Evolutionary conservation across 1,284 basidiomycete genomes (phyloP).

Genomic region (Pyrrhoderma lamaoense): DNA sequence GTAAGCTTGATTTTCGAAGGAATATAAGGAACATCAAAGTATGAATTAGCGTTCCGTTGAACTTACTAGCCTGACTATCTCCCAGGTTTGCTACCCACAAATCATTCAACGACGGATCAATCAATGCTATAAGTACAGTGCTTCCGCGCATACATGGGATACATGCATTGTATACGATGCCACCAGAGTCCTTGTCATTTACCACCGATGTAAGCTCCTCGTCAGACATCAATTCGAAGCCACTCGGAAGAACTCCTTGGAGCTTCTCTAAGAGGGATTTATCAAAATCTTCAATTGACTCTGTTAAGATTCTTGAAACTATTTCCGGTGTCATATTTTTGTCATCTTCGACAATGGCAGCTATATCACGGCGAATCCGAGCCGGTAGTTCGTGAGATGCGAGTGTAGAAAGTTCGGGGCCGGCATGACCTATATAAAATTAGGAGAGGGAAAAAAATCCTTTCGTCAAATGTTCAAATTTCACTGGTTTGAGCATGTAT

Average conservation of each 20-base stretch:
- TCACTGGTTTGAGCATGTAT: constrained; percentile 2
- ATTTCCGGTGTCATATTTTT: constrained; percentile 22
- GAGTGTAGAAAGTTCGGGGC: constrained; percentile 31
- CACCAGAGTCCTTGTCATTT: constrained; percentile 52
- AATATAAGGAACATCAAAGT: background rate
- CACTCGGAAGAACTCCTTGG: constrained; percentile 51
- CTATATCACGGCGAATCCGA: constrained; percentile 50
- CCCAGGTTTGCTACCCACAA: constrained; percentile 68
- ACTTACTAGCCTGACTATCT: constrained; percentile 62
- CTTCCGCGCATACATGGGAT: constrained; percentile 67
- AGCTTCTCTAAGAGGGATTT: constrained; percentile 60
- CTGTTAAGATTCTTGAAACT: constrained; percentile 5
- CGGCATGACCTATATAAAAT: constrained; percentile 33
- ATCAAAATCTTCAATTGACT: constrained; percentile 33
- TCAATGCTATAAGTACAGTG: constrained; percentile 59
- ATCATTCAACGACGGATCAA: constrained; percentile 57
- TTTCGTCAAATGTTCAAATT: too few species aligned
- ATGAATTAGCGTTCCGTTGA: background rate
- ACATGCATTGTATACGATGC: constrained; percentile 54
- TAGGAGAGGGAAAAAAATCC: too few species aligned
- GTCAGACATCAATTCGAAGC: constrained; percentile 44
- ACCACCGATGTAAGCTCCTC: constrained; percentile 47
- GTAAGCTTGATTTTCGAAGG: constrained; percentile 8
- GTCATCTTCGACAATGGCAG: background rate
- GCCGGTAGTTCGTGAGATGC: constrained; percentile 58